These are phyloP conservation scores for Beta vulgaris DNA, from an alignment of 148 eudicot genomes.

Conservation along the genomic window DNA sequence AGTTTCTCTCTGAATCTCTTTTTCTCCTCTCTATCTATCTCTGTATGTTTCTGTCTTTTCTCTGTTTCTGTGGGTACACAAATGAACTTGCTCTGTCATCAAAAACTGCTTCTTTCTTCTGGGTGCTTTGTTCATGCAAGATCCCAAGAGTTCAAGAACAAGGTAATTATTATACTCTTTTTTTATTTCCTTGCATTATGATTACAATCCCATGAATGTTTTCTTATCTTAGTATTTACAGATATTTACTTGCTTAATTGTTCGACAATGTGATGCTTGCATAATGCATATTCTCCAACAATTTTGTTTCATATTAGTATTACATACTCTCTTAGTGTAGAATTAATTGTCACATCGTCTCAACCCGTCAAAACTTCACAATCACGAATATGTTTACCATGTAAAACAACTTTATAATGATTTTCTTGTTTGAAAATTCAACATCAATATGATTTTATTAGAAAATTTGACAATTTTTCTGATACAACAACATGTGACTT, in stretches of 20 bases:
- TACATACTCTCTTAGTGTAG: too few species aligned
- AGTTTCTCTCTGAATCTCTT: background rate
- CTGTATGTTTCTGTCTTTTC: background rate
- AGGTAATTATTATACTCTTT: constrained; percentile 33
- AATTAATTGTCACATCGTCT: background rate
- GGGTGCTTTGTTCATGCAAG: constrained; percentile 73
- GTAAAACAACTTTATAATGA: background rate
- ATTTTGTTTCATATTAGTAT: too few species aligned
- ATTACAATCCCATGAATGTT: too few species aligned
- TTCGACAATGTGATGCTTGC: too few species aligned
- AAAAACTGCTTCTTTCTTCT: constrained; percentile 16
- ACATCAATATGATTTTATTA: too few species aligned
- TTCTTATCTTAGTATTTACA: too few species aligned
- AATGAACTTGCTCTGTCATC: constrained; percentile 27
- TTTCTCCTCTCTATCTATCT: background rate
- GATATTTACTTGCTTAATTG: background rate
- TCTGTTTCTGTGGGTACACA: constrained; percentile 13
- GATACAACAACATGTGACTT: too few species aligned
- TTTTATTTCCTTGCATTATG: background rate
- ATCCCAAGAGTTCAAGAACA: constrained; percentile 55
- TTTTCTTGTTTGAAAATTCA: too few species aligned
- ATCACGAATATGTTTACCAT: background rate
- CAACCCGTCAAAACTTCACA: background rate
- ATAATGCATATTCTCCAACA: too few species aligned
- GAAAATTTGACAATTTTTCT: too few species aligned